These are phyloP conservation scores for Rehmannia glutinosa DNA, from an alignment of 257 asterid species.

Conservation along the genomic window DNA sequence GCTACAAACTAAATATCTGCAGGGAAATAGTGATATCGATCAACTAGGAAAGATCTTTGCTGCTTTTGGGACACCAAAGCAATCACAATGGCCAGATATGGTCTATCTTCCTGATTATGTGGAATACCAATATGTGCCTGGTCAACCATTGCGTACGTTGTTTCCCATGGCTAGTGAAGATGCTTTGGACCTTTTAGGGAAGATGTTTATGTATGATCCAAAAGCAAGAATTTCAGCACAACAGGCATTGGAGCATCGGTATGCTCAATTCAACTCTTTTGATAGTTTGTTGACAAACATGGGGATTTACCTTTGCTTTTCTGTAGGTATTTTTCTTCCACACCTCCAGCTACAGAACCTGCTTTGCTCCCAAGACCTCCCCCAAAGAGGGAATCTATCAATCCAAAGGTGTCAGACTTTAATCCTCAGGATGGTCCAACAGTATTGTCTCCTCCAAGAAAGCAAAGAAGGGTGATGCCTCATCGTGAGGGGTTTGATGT, in stretches of 20 bases:
- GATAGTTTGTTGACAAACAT: conserved; percentile 4
- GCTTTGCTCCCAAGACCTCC: conserved; percentile 91
- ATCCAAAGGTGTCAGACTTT: conserved; percentile 52
- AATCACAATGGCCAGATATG: conserved; percentile 92
- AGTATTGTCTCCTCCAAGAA: conserved; percentile 93
- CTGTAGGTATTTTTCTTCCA: conserved; percentile 77
- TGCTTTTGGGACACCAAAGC: conserved; percentile 93
- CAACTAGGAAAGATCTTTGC: conserved; percentile 97
- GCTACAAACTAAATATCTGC: conserved; percentile 15
- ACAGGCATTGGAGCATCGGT: conserved; percentile 97
- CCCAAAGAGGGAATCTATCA: conserved; percentile 60
- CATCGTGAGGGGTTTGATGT: conserved; percentile 72
- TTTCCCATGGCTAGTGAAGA: conserved; percentile 97
- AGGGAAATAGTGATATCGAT: conserved; percentile 97
- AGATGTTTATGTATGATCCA: conserved; percentile 90
- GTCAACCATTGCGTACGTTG: conserved; percentile 60
- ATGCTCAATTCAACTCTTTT: conserved; percentile 17
- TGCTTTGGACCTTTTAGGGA: conserved; percentile 74
- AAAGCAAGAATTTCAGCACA: conserved; percentile 88
- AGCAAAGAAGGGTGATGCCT: conserved; percentile 92
- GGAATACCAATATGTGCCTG: conserved; percentile 61
- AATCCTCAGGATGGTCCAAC: conserved; percentile 71
- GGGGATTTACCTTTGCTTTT: conserved; percentile 15
- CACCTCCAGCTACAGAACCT: conserved; percentile 90
- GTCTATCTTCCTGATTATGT: conserved; percentile 91